Percentiles rank a stretch among this genome's conserved stretches.
These are phyloP conservation scores for Selenicereus undatus DNA, from an alignment of 148 eudicot genomes.

Conservation along the genomic window DNA sequence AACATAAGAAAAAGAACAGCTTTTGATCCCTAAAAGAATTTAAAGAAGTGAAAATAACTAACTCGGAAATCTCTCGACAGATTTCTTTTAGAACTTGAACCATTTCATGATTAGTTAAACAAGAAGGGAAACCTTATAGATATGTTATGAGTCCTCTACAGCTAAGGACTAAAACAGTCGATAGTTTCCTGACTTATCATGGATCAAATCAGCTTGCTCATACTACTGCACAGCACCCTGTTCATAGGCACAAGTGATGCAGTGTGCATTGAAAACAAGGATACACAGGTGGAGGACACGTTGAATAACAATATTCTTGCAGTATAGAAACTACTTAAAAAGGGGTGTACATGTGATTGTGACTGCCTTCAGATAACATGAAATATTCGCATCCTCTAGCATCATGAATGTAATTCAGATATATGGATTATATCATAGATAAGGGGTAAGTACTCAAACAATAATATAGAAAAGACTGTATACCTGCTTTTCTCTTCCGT, in stretches of 20 bases:
- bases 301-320: neutral
- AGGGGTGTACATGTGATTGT: neutral
- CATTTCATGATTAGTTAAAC: neutral
- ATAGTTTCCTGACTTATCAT: neutral
- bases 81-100: neutral
- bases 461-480: neutral
- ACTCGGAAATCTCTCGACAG: neutral
- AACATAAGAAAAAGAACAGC: neutral
- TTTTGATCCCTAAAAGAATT: neutral
- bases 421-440: neutral
- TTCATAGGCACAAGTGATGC: neutral
- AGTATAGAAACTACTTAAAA: neutral
- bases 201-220: neutral
- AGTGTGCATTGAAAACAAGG: too few species aligned
- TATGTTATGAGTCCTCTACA: neutral
- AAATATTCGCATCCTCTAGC: too few species aligned
- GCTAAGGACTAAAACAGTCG: neutral
- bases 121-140: neutral
- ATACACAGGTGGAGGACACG: too few species aligned
- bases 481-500: constrained; percentile 3
- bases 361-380: neutral
- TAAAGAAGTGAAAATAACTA: neutral
- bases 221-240: neutral
- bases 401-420: too few species aligned
- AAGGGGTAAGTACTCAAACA: neutral